phyloP scores from a whole-genome alignment of 345 rosid species.

The Erucastrum elatum region DNA sequence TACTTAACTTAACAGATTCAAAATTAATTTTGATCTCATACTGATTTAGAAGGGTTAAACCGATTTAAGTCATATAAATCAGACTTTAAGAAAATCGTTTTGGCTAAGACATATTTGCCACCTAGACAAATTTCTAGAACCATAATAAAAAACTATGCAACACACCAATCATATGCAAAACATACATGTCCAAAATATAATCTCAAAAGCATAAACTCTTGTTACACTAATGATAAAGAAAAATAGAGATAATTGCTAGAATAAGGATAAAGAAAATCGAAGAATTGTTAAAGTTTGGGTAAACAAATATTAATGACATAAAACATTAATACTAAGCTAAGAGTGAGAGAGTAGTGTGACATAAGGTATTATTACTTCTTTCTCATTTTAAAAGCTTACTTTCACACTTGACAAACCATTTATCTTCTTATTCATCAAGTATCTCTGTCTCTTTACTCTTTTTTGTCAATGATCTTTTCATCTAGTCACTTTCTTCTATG shows the following conservation, averaged over 20 bases:
- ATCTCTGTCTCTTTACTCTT: not conserved
- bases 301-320: not conserved
- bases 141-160: too few relatives aligned
- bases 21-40: too few relatives aligned
- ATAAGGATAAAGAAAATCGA: not conserved
- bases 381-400: not conserved
- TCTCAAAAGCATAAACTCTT: not conserved
- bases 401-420: not conserved
- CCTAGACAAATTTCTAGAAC: too few relatives aligned
- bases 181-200: too few relatives aligned
- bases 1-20: too few relatives aligned
- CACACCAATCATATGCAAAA: not conserved
- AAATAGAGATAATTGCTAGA: not conserved
- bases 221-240: not conserved
- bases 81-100: too few relatives aligned
- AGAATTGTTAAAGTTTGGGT: not conserved
- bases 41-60: too few relatives aligned
- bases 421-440: not conserved
- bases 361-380: not conserved
- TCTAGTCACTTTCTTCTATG: not conserved
- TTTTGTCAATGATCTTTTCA: not conserved
- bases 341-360: not conserved
- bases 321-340: not conserved
- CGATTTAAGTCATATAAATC: too few relatives aligned
- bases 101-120: too few relatives aligned